Evolutionary conservation across 2,329 filamentous ascomycete species (phyloP).

Genomic region (Diaporthe citriasiana): DNA sequence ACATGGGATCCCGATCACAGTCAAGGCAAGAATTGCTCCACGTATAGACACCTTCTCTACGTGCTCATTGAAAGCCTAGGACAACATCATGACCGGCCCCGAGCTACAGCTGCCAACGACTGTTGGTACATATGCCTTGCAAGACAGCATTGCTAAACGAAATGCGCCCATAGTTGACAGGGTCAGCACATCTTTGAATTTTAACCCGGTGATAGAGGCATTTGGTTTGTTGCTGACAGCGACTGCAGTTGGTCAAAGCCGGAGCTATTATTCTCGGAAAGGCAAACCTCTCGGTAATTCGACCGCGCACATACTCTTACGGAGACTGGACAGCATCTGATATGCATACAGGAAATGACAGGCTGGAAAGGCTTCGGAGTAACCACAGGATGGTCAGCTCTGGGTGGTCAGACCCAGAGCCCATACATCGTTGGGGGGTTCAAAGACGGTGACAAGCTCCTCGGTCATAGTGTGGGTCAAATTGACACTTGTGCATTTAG

Average conservation of each 20-base stretch:
- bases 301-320: not conserved
- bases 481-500: too few species aligned
- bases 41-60: not conserved
- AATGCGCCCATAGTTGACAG: not conserved
- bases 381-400: not conserved
- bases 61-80: not conserved
- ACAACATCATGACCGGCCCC: slow-evolving; percentile 3
- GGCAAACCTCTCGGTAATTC: not conserved
- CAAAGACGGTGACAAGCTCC: not conserved
- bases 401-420: not conserved
- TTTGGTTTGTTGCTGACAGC: not conserved
- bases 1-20: not conserved
- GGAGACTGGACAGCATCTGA: not conserved
- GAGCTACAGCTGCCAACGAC: not conserved
- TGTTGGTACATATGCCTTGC: not conserved
- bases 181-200: not conserved
- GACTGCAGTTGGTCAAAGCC: not conserved
- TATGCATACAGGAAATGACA: not conserved
- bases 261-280: not conserved
- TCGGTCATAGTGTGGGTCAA: not conserved
- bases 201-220: not conserved
- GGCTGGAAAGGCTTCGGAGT: not conserved
- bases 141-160: not conserved
- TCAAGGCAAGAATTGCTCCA: not conserved
- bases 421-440: not conserved